Percentiles rank a stretch among this genome's conserved stretches.
These are phyloP conservation scores for Trichoderma gamsii DNA, from an alignment of 495 filamentous ascomycete species.

Conservation along the genomic window DNA sequence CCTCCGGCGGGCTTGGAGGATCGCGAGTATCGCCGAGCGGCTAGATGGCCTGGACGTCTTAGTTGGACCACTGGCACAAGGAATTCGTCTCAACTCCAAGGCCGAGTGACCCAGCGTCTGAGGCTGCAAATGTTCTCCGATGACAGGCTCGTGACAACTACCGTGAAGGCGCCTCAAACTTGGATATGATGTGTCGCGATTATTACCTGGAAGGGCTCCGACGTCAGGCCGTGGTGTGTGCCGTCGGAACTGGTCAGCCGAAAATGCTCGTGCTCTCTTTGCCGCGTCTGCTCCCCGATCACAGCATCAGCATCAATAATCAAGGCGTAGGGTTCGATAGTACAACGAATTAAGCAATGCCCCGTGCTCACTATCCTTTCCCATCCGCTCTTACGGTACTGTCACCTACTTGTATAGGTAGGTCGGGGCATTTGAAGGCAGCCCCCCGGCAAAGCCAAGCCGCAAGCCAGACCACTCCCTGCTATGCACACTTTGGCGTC, in stretches of 20 bases:
- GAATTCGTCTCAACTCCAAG: too few relatives aligned
- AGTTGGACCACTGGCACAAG: too few relatives aligned
- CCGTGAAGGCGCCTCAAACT: too few relatives aligned
- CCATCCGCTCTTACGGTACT: conserved; percentile 5
- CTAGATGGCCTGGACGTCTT: background rate
- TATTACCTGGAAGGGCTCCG: background rate
- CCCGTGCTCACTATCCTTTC: background rate
- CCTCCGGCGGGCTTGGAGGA: background rate
- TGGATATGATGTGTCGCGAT: too few relatives aligned
- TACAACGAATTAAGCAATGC: background rate
- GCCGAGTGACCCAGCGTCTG: too few relatives aligned
- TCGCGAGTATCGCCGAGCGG: background rate
- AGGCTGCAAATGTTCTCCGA: too few relatives aligned
- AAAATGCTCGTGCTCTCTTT: background rate
- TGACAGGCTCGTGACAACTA: too few relatives aligned
- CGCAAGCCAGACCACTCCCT: background rate
- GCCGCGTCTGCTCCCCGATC: background rate
- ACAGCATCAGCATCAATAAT: background rate
- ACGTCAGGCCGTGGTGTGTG: background rate
- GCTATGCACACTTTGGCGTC: background rate
- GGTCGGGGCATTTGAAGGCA: conserved; percentile 1
- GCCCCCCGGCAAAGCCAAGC: conserved; percentile 12
- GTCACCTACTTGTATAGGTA: conserved; percentile 12
- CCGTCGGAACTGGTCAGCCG: conserved; percentile 2
- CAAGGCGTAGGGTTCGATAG: background rate